Evolutionary conservation across 2,329 filamentous ascomycete genomes (phyloP).

Genomic region (Penicillium sp.): DNA sequence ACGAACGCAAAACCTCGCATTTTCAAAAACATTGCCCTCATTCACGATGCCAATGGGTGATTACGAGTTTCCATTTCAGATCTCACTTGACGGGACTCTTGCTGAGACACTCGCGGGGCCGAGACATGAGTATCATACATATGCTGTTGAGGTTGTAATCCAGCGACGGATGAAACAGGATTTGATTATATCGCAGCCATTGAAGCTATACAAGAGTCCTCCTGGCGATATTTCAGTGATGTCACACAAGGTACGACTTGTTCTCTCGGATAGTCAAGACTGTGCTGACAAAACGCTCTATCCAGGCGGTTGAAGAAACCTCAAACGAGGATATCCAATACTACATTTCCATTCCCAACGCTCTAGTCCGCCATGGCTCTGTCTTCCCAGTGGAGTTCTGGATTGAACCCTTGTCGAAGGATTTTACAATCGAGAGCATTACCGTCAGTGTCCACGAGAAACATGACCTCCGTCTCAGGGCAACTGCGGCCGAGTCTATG

Average conservation of each 20-base stretch:
- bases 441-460: slow-evolving; percentile 23
- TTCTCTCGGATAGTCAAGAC: too few species aligned
- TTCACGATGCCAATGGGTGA: slow-evolving; percentile 26
- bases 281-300: neutral
- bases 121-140: slow-evolving; percentile 25
- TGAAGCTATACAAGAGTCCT: slow-evolving; percentile 23
- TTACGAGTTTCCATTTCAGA: slow-evolving; percentile 28
- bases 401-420: slow-evolving; percentile 24
- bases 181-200: slow-evolving; percentile 20
- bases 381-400: slow-evolving; percentile 27
- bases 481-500: slow-evolving; percentile 25
- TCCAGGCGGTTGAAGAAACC: slow-evolving; percentile 18
- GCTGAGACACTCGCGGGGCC: slow-evolving; percentile 21
- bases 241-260: slow-evolving; percentile 5
- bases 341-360: slow-evolving; percentile 24
- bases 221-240: slow-evolving; percentile 3
- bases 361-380: slow-evolving; percentile 26
- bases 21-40: slow-evolving; percentile 21
- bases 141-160: slow-evolving; percentile 22
- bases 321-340: slow-evolving; percentile 23
- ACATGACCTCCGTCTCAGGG: slow-evolving; percentile 22
- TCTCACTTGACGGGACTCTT: slow-evolving; percentile 18
- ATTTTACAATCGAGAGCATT: slow-evolving; percentile 13
- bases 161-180: slow-evolving; percentile 22
- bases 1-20: slow-evolving; percentile 21